Percentiles rank a stretch among this genome's conserved stretches.
Conservation (phyloP, 371 early-diverging fungal species). For the Blakeslea trispora region DNA sequence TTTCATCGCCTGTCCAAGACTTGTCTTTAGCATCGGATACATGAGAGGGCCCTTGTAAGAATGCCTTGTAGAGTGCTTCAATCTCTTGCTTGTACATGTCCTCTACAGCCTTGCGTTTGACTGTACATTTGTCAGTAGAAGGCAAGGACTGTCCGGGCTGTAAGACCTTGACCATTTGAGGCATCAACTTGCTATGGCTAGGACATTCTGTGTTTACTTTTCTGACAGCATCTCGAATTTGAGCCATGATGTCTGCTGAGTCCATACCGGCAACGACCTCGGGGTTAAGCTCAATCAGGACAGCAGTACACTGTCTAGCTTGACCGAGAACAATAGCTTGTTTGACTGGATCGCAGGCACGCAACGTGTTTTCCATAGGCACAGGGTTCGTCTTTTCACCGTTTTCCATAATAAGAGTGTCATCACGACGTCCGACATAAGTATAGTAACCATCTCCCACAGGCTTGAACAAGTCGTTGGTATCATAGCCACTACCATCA, state of each 20-base stretch:
- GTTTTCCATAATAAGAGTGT: slow-evolving; percentile 40
- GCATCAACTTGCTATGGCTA: slow-evolving; percentile 32
- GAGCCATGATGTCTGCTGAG: slow-evolving; percentile 18
- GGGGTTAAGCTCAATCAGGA: slow-evolving; percentile 28
- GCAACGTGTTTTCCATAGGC: slow-evolving; percentile 38
- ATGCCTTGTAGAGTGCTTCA: slow-evolving; percentile 24
- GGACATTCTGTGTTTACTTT: slow-evolving; percentile 37
- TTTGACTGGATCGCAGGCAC: slow-evolving; percentile 18
- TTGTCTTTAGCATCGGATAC: background rate
- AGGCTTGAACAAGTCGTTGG: slow-evolving; percentile 32
- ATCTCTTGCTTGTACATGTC: slow-evolving; percentile 15
- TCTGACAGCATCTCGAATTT: slow-evolving; percentile 29
- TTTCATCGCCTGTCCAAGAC: slow-evolving; percentile 13
- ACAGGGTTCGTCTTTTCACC: slow-evolving; percentile 49
- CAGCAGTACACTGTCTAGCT: slow-evolving; percentile 30
- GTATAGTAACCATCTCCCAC: slow-evolving; percentile 17
- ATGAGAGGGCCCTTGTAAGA: slow-evolving; percentile 16
- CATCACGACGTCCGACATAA: slow-evolving; percentile 36
- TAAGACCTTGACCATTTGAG: slow-evolving; percentile 43
- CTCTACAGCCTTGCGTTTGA: slow-evolving; percentile 23
- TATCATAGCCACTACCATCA: slow-evolving; percentile 33
- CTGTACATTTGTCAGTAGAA: slow-evolving; percentile 37
- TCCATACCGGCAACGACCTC: slow-evolving; percentile 13
- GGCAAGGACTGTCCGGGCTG: slow-evolving; percentile 28
- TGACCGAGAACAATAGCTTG: slow-evolving; percentile 32